Base-by-base conservation (phyloP, 2,329 filamentous ascomycete genomes). In the Pyrenochaeta sp. region DNA sequence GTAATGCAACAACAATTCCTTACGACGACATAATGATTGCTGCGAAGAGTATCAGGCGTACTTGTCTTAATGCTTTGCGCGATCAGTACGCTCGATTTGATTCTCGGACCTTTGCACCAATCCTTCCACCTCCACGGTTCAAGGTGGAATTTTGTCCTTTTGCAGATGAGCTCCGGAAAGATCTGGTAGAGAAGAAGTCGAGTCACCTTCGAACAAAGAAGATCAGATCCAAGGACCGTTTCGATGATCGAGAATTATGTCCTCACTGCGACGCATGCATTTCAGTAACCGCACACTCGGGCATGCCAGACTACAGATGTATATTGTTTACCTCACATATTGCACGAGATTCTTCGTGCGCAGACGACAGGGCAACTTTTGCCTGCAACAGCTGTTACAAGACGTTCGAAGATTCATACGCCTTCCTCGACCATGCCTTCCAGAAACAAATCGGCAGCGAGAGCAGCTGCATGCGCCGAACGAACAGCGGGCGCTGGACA, bases 381-480 rank as follows among this genome's bases (percentile, higher is more conserved):
- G 66, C 67, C 1, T 70, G 67, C 41, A 62, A 55, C 10, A 61
- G 65, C 45, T 70, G 67, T 44, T 67, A 70, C 55, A 70, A 70
- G 38, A 60, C 51, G 1, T 68, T 69, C 13, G 53, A 62, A 17
- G 64, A 68, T 21, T 67, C 65, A 8, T 70, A 69, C 42, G 64
- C 60, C 11, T 70, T 68, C 44, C 55, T 70, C 3, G 67, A 70
- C 18, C 67, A 70, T 27, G 44, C 61, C 3, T 69, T 67, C 36
- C 67, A 69, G 42, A 67, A 63, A 38, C 60, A 68, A 24, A 63
- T 63, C 24, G 61, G 65, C 4, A 67, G 61, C 30, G 64, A 67
- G 7, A 36, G 54, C 7, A 68, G 63, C 32, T 70, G 67, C 36
- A 41, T 63, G 31, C 53, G 54, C 18, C 35, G 57, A 20, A 58